Percentiles rank a stretch among this genome's conserved stretches.
phyloP scores from a whole-genome alignment of 2,329 filamentous ascomycete genomes.

The Hymenoscyphus fructigenus region DNA sequence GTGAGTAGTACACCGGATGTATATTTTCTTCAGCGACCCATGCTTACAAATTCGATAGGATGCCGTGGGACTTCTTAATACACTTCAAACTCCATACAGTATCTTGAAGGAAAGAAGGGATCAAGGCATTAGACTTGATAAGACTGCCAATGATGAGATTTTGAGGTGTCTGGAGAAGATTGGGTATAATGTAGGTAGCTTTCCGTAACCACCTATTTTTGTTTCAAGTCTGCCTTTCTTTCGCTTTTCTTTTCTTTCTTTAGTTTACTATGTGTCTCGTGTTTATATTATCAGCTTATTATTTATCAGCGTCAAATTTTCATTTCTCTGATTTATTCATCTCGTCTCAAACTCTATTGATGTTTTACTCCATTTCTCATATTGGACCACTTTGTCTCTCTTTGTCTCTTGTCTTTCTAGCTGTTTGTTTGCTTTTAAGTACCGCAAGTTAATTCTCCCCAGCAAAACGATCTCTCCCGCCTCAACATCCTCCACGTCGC shows the following conservation, averaged over 20 bases:
- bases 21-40: background rate
- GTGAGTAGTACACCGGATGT: slow-evolving; percentile 1
- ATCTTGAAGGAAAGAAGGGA: slow-evolving; percentile 76
- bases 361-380: no score
- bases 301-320: background rate
- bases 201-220: background rate
- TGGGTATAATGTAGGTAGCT: slow-evolving; percentile 63
- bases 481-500: slow-evolving; percentile 69
- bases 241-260: background rate
- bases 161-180: slow-evolving; percentile 72
- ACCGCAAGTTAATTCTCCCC: background rate
- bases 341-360: no score
- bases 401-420: background rate
- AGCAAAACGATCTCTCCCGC: slow-evolving; percentile 45
- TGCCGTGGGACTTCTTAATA: slow-evolving; percentile 82
- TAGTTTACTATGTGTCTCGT: background rate
- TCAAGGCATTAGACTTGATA: slow-evolving; percentile 69
- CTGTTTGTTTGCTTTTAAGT: background rate
- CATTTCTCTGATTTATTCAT: no score
- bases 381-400: no score
- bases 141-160: slow-evolving; percentile 74
- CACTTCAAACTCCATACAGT: slow-evolving; percentile 84
- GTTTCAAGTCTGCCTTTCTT: background rate
- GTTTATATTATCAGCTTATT: background rate
- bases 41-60: slow-evolving; percentile 58